Base-by-base conservation (phyloP, 768 basidiomycete species). In the Guyanaporus albipodus region DNA sequence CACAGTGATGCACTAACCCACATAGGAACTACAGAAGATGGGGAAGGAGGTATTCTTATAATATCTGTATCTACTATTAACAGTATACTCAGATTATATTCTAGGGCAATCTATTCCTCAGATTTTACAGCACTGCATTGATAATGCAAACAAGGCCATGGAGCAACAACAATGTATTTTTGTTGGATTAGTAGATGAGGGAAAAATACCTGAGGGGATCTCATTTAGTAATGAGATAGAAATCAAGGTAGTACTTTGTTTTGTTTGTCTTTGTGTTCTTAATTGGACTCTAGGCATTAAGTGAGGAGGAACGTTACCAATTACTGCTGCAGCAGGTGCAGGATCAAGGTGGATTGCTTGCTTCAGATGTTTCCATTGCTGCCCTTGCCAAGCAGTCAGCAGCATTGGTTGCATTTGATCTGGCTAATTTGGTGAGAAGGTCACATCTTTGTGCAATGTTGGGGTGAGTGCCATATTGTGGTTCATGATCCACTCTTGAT, bases 221-320 rank as follows among this genome's bases (percentile, higher is more conserved):
- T 60, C 86, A 19, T 95, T 97, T 70, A 97, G 96, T 61, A 89
- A 94, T 58, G 86, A 91, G 53, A 70, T 96, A 18, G 60, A 64
- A 1, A 78, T 94, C 35, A 79, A 89, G 71, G 92, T 91, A 52
- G 27, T 66, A 15, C 11, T 26, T 15, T 10, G 32, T 6, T 48
- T 32, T 12, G 19, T 24, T 37, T 12, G 12, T 50, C 3, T 19
- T 8, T 18, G 3, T 24, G 6, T 26, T 38, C 31, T 48, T 1
- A 19, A 27, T 37, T 45, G 22, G 23, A 23, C 8, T 40, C 2
- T 52, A 96, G 92, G 88, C 87, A 15, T 91, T 91, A 0, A 80
- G 73, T 50, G 95, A 98, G 67, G 59, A 65, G 7, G 85, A 91
- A 54, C 76, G 96, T 34, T 64, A 77, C 32, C 73, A 71, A 42